phyloP scores from a whole-genome alignment of 768 basidiomycete genomes.

The Vishniacozyma victoriae region DNA sequence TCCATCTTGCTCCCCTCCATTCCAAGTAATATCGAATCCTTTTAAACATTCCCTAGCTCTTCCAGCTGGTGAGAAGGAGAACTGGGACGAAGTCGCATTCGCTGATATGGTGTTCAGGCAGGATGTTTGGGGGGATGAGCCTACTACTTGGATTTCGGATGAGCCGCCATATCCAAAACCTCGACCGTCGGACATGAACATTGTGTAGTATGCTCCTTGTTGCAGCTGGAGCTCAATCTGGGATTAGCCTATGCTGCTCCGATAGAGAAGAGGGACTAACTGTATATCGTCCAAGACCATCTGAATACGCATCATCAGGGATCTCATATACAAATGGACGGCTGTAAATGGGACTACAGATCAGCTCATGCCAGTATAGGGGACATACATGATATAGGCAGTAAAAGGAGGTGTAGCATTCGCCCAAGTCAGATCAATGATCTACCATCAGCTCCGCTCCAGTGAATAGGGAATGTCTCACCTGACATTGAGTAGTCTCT shows the following conservation, averaged over 20 bases:
- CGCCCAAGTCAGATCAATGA: conserved; percentile 26
- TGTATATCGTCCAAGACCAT: conserved; percentile 16
- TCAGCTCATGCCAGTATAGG: background rate
- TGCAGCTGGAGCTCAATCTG: conserved; percentile 32
- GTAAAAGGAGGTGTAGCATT: conserved; percentile 28
- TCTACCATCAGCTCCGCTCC: conserved; percentile 2
- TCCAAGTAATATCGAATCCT: conserved; percentile 34
- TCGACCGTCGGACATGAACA: conserved; percentile 28
- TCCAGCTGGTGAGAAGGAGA: conserved; percentile 29
- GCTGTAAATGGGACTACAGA: conserved; percentile 19
- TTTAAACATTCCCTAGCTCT: conserved; percentile 23
- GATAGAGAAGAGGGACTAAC: conserved; percentile 5
- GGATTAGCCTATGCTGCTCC: background rate
- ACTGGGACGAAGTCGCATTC: conserved; percentile 22
- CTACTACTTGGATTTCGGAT: conserved; percentile 26
- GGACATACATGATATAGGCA: conserved; percentile 27
- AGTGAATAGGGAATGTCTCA: conserved; percentile 3
- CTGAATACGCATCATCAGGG: conserved; percentile 13
- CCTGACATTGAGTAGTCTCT: conserved; percentile 24
- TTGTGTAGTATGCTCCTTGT: conserved; percentile 24
- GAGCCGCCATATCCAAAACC: conserved; percentile 32
- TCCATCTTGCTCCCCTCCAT: conserved; percentile 15
- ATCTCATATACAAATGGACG: conserved; percentile 30
- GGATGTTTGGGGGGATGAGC: conserved; percentile 12
- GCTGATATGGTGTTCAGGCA: conserved; percentile 21